These are phyloP conservation scores for Pythium folliculosum DNA, from an alignment of 352 stramenopile species.

Conservation along the genomic window DNA sequence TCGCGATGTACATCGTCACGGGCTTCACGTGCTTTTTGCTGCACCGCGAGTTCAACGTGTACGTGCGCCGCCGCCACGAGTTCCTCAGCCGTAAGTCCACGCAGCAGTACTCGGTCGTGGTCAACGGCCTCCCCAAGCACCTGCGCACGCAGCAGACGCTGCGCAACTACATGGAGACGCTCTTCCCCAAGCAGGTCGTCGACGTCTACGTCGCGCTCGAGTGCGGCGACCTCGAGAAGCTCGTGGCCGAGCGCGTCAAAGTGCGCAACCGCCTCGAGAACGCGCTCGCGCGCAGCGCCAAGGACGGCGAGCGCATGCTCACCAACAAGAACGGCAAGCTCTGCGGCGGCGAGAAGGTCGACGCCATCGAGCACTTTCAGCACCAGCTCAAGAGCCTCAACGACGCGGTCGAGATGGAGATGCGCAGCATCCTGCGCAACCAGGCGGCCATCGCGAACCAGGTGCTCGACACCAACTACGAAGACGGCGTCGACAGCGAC, in stretches of 20 bases:
- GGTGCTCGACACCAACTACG: slow-evolving; percentile 50
- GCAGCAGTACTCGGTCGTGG: slow-evolving; percentile 80
- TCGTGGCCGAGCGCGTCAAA: slow-evolving; percentile 67
- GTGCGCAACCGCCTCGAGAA: slow-evolving; percentile 74
- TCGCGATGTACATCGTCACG: slow-evolving; percentile 70
- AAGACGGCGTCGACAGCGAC: slow-evolving; percentile 24
- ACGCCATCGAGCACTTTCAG: slow-evolving; percentile 76
- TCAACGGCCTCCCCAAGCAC: slow-evolving; percentile 74
- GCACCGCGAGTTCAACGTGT: slow-evolving; percentile 71
- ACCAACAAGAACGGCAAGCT: slow-evolving; percentile 36
- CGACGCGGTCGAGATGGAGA: slow-evolving; percentile 73
- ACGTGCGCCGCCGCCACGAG: slow-evolving; percentile 71
- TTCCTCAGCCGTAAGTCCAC: slow-evolving; percentile 62
- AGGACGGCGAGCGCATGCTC: slow-evolving; percentile 61
- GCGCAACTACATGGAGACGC: slow-evolving; percentile 71
- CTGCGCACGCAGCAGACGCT: slow-evolving; percentile 76
- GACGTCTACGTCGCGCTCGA: slow-evolving; percentile 78
- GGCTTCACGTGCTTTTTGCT: slow-evolving; percentile 61
- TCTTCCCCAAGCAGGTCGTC: slow-evolving; percentile 72
- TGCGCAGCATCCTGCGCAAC: slow-evolving; percentile 65
- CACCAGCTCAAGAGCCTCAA: slow-evolving; percentile 73
- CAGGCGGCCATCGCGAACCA: slow-evolving; percentile 61
- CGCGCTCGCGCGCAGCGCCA: slow-evolving; percentile 57
- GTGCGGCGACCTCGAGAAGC: slow-evolving; percentile 70
- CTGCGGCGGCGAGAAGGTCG: slow-evolving; percentile 48